Evolutionary conservation across 1,139 yeast species (phyloP).

Genomic region (Debaryomycetaceae sp.): DNA sequence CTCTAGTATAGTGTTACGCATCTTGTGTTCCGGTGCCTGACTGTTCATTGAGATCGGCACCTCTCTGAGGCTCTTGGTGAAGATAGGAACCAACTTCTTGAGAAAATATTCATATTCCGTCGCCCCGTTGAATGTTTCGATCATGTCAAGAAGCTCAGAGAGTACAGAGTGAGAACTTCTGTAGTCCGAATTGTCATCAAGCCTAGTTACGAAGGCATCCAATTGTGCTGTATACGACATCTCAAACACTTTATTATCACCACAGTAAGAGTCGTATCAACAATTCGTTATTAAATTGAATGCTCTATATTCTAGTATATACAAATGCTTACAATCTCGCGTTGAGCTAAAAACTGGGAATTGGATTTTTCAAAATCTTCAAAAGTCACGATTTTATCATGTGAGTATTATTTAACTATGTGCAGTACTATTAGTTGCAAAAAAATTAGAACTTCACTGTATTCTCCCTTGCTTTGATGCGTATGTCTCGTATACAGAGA

Average conservation of each 20-base stretch:
- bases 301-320: background rate
- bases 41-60: constrained; percentile 72
- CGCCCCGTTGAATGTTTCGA: constrained; percentile 78
- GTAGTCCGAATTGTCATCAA: constrained; percentile 53
- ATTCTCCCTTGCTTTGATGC: background rate
- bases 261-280: too few relatives aligned
- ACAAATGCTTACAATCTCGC: constrained; percentile 1
- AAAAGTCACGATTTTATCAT: constrained; percentile 8
- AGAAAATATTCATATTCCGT: constrained; percentile 74
- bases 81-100: constrained; percentile 58
- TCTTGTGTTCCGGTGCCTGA: constrained; percentile 64
- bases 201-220: constrained; percentile 59
- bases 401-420: constrained; percentile 4
- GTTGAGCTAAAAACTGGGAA: constrained; percentile 17
- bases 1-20: constrained; percentile 74
- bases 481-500: constrained; percentile 6
- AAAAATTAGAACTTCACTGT: background rate
- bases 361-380: constrained; percentile 7
- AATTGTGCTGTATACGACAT: constrained; percentile 52
- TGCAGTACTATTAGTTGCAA: constrained; percentile 2
- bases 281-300: background rate
- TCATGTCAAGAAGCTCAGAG: constrained; percentile 79
- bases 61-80: constrained; percentile 55
- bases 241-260: background rate
- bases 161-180: constrained; percentile 62